phyloP scores from a whole-genome alignment of 208 protist species.

The Herpetomonas tarakana region DNA sequence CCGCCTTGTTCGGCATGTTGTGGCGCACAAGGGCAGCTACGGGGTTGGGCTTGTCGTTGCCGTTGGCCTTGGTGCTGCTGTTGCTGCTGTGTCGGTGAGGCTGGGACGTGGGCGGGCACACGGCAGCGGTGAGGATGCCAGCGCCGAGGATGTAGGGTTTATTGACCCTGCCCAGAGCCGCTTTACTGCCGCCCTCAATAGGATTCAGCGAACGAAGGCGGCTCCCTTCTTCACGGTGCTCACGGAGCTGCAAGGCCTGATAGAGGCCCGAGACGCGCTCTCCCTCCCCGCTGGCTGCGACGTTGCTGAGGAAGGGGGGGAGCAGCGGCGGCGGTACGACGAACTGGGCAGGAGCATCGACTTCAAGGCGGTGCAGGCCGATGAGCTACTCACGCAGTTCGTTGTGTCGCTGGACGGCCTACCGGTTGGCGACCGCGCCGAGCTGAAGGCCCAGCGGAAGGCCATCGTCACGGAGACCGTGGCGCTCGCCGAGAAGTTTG shows the following conservation, averaged over 20 bases:
- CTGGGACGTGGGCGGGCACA: too few species aligned
- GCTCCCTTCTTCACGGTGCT: constrained; percentile 30
- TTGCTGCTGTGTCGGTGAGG: too few species aligned
- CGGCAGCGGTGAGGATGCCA: constrained; percentile 10
- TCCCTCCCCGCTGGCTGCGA: constrained; percentile 6
- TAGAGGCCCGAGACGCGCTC: constrained; percentile 3
- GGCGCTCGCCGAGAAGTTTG: constrained; percentile 35
- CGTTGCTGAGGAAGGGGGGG: background rate
- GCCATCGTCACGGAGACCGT: constrained; percentile 34
- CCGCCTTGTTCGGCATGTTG: too few species aligned
- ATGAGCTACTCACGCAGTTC: constrained; percentile 77
- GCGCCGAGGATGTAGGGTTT: constrained; percentile 48
- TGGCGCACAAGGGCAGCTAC: too few species aligned
- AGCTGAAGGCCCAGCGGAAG: constrained; percentile 41
- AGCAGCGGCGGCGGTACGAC: constrained; percentile 1
- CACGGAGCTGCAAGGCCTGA: constrained; percentile 37
- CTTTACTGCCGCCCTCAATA: constrained; percentile 34
- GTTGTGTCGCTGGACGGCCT: constrained; percentile 52
- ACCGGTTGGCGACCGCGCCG: constrained; percentile 36
- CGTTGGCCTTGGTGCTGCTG: too few species aligned
- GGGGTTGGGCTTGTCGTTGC: too few species aligned
- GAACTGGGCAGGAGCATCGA: constrained; percentile 20
- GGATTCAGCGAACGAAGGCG: constrained; percentile 33
- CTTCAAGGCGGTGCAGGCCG: constrained; percentile 35
- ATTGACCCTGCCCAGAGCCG: constrained; percentile 38